Base-by-base conservation (phyloP, 1,139 yeast species). In the Pichia sp. region DNA sequence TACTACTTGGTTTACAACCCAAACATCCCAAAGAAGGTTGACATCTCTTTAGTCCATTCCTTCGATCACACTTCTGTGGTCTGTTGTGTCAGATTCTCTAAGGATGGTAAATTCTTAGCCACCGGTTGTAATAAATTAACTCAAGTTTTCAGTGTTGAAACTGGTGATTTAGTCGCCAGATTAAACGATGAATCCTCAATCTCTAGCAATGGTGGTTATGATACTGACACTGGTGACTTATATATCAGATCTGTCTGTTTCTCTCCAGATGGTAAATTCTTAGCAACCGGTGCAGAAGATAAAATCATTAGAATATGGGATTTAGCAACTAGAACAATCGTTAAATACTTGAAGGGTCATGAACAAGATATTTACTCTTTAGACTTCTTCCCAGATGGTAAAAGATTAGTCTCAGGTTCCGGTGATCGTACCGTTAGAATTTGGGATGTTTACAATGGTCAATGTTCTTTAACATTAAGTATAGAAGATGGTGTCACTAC, bases 241-340 rank as follows among this genome's bases (percentile, higher is more conserved):
- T 93, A 93, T 70, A 90, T 91, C 59, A 81, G 98, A 63, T 87
- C 96, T 1, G 97, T 93, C 45, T 91, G 98, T 67, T 91, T 93
- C 71, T 87, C 96, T 3, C 98, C 98, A 40, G 97, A 91, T 70
- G 98, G 98, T 47, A 88, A 89, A 68, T 86, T 80, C 60, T 77
- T 93, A 62, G 98, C 98, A 31, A 93, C 98, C 17, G 99, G 99
- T 63, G 98, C 98, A 37, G 99, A 93, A 71, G 99, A 93, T 70
- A 90, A 89, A 69, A 83, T 89, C 64, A 93, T 93, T 60, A 81
- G 99, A 68, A 91, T 93, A 63, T 93, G 99, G 99, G 97, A 93
- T 67, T 81, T 93, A 66, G 79, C 86, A 45, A 81, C 94, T 35
- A 82, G 91, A 68, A 82, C 93, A 62, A 88, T 93, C 61, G 84